phyloP scores from a whole-genome alignment of 164 flowering plant species.

The Sextonia rubra region DNA sequence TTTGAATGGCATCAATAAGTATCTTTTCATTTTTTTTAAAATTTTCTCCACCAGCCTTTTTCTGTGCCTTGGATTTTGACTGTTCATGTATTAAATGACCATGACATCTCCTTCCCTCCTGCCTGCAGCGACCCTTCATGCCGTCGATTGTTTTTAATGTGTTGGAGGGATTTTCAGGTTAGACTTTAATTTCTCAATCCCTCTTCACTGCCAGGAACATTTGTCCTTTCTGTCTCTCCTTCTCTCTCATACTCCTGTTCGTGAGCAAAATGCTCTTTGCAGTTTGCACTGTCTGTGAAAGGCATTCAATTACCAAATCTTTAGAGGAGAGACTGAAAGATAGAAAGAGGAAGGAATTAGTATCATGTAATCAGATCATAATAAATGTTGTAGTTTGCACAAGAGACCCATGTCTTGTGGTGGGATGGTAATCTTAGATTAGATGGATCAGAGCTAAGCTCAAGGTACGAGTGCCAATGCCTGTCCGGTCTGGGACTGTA shows the following conservation, averaged over 20 bases:
- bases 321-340: background rate
- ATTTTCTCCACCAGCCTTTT: background rate
- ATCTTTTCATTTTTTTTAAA: background rate
- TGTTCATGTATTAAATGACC: slow-evolving; percentile 1
- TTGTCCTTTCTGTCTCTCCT: background rate
- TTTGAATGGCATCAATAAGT: slow-evolving; percentile 6
- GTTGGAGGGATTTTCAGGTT: background rate
- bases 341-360: background rate
- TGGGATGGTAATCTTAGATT: no score
- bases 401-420: no score
- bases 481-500: no score
- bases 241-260: background rate
- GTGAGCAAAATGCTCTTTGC: slow-evolving; percentile 2
- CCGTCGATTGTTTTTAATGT: background rate
- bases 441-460: no score
- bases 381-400: no score
- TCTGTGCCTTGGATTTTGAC: slow-evolving; percentile 13
- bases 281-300: background rate
- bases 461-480: no score
- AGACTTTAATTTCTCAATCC: background rate
- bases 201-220: background rate
- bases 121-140: slow-evolving; percentile 2
- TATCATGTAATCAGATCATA: no score
- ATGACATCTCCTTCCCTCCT: background rate
- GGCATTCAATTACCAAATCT: background rate